Evolutionary conservation across 441 rosid species (phyloP), one percentile per base, ranked within the genome.

Genomic region (Jatropha podagrica): DNA sequence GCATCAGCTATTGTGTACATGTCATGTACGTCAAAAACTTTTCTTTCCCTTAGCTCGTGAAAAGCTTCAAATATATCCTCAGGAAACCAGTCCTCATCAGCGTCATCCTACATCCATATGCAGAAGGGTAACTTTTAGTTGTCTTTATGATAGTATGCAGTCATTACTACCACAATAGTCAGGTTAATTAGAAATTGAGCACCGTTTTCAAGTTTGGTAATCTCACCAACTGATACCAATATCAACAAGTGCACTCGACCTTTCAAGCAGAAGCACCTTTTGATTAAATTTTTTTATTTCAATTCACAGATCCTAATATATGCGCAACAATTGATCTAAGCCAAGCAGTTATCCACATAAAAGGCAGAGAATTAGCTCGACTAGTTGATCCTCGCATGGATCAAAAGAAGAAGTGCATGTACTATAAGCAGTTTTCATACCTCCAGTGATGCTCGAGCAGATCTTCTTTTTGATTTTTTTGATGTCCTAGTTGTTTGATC

Each of bases 1-100:
- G 83, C 99, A 88, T 95, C 99, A 69, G 99, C 95, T 82, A 93
- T 88, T 8, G 96, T 91, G 82, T 93, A 95, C 97, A 95, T 95
- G 77, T 95, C 97, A 58, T 89, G 81, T 51, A 88, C 95, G 63
- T 91, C 92, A 76, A 92, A 95, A 62, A 87, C 84, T 83, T 88
- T 88, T 70, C 97, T 88, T 70, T 89, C 83, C 78, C 98, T 90
- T 83, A 95, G 76, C 87, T 93, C 99, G 84, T 90, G 86, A 84
- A 91, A 90, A 62, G 98, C 99, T 84, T 88, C 99, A 61, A 85
- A 84, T 79, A 88, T 74, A 64, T 95, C 97, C 83, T 79, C 82
- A 72, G 99, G 97, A 90, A 95, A 89, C 98, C 97, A 95, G 83
- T 93, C 99, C 0, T 90, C 98, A 52, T 90, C 98, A 0, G 74